phyloP scores from a whole-genome alignment of 164 flowering plant genomes.

The Chimonanthus praecox region DNA sequence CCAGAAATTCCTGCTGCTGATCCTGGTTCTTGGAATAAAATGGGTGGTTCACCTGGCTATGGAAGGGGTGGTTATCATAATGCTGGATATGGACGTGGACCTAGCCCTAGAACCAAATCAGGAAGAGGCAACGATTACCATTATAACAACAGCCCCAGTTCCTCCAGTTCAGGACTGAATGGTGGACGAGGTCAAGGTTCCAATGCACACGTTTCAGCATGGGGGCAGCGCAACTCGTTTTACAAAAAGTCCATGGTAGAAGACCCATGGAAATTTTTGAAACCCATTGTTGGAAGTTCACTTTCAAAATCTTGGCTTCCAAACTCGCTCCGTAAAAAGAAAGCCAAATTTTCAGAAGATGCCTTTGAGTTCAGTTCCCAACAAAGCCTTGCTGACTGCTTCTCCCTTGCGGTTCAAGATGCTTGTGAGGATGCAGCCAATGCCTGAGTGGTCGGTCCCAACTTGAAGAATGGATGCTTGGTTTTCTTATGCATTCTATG shows the following conservation, averaged over 20 bases:
- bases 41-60: constrained; percentile 12
- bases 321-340: constrained; percentile 37
- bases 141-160: constrained; percentile 18
- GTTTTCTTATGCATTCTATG: too few species aligned
- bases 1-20: constrained; percentile 7
- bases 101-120: constrained; percentile 19
- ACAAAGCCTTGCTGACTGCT: constrained; percentile 60
- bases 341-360: constrained; percentile 28
- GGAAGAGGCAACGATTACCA: constrained; percentile 24
- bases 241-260: constrained; percentile 66
- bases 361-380: constrained; percentile 21
- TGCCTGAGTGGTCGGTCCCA: too few species aligned
- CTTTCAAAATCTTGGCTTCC: constrained; percentile 37
- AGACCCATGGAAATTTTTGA: constrained; percentile 70
- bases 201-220: constrained; percentile 24
- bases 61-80: constrained; percentile 17
- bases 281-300: constrained; percentile 41
- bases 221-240: constrained; percentile 32
- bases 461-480: too few species aligned
- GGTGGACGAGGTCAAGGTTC: constrained; percentile 39
- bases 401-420: constrained; percentile 56
- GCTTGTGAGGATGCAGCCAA: constrained; percentile 23
- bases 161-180: constrained; percentile 27
- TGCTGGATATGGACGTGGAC: constrained; percentile 20
- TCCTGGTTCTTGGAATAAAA: constrained; percentile 18